Evolutionary conservation across 2,329 filamentous ascomycete genomes (phyloP), one percentile per base, ranked within the genome.

Genomic region (Fusarium illudens): DNA sequence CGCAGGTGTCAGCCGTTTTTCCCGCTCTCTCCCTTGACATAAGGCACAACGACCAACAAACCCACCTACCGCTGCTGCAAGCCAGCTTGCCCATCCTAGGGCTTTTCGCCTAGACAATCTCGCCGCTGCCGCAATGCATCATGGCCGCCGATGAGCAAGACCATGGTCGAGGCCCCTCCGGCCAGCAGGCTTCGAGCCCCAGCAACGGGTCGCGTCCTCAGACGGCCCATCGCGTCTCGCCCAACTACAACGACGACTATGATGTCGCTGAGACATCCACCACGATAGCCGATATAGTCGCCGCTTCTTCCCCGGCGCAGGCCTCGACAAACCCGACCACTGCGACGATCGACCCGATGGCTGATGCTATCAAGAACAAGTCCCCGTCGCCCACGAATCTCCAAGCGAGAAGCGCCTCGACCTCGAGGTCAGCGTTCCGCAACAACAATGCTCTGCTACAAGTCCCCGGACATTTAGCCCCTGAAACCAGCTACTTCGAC

Each of bases 401-500:
- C 11, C 44, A 30, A 15, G 5, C 36, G 17, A 64, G 29, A 8
- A 60, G 55, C 7, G 20, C 58, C 32, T 54, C 68, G n/a, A 54
- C 52, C 19, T 49, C 44, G n/a, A 60, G 51, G n/a, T 17, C 65
- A 44, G 59, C 48, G 22, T 39, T 56, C 22, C 54, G 61, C 34
- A 39, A 68, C 42, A 44, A 57, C 54, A 29, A 71, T 51, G 71
- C 58, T 53, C 53, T 44, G 68, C 58, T 67, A 34, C 73, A 25
- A 5, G 59, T 48, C 20, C 74, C 51, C 58, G 71, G 39, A 44
- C 56, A n/a, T 20, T 57, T 30, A 34, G 79, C 50, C 58, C 67
- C 49, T 50, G 81, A 84, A 30, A 78, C 69, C 71, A 84, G 80
- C 75, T 82, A 80, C 62, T 69, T 84, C 37, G 82, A 84, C 42